A percentile compares a stretch with the other conserved stretches of the same genome.
phyloP scores from a whole-genome alignment of 1,284 basidiomycete genomes.

The Phellopilus nigrolimitatus region DNA sequence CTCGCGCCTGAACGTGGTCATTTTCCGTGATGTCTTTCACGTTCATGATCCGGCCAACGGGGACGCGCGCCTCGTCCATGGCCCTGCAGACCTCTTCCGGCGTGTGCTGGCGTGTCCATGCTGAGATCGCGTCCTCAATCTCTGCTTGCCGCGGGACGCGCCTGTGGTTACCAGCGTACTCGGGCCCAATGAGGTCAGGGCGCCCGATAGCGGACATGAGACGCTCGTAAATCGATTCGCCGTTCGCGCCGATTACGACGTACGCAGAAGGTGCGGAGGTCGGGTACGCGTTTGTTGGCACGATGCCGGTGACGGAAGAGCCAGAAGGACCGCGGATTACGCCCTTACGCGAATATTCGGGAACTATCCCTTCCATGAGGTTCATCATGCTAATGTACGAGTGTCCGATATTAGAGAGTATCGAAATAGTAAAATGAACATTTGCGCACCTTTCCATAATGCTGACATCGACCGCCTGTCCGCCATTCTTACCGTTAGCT shows the following conservation, averaged over 20 bases:
- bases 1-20: constrained; percentile 51
- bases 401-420: neutral
- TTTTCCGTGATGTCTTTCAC: constrained; percentile 58
- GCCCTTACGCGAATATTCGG: constrained; percentile 68
- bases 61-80: constrained; percentile 46
- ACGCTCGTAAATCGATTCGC: constrained; percentile 60
- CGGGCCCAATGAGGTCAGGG: constrained; percentile 50
- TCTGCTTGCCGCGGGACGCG: constrained; percentile 52
- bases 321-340: constrained; percentile 66
- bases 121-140: constrained; percentile 58
- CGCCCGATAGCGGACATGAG: constrained; percentile 58
- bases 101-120: constrained; percentile 47
- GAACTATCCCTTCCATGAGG: constrained; percentile 70
- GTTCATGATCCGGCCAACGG: constrained; percentile 56
- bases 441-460: constrained; percentile 58
- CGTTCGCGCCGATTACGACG: constrained; percentile 67
- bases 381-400: constrained; percentile 55
- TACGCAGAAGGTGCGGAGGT: constrained; percentile 43
- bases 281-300: constrained; percentile 68
- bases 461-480: constrained; percentile 67
- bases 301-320: constrained; percentile 67
- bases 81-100: constrained; percentile 41
- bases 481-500: constrained; percentile 35
- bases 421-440: neutral
- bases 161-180: constrained; percentile 55